Percentiles rank a stretch among this genome's conserved stretches.
Evolutionary conservation across 1,284 basidiomycete species (phyloP).

Genomic region (Cerrena zonata): DNA sequence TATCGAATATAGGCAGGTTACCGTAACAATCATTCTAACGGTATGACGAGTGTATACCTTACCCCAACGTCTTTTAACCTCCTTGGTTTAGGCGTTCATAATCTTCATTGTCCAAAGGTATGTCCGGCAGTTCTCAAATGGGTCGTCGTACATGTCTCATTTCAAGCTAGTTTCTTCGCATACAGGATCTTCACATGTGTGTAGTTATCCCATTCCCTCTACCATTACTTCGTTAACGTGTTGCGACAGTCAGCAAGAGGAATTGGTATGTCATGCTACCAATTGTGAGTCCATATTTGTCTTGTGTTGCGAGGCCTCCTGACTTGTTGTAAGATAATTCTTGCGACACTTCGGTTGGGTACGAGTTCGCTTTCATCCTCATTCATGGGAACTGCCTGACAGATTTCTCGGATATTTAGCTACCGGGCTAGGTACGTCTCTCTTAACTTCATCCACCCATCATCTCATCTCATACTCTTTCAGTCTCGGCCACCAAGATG

Average conservation of each 20-base stretch:
- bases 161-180: conserved; percentile 11
- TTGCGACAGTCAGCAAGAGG: conserved; percentile 12
- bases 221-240: too few species aligned
- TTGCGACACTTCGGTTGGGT: conserved; percentile 11
- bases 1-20: neutral
- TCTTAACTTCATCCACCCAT: neutral
- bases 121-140: neutral
- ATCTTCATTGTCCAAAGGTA: conserved; percentile 15
- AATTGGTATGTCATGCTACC: conserved; percentile 9
- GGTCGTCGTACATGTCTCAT: neutral
- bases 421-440: conserved; percentile 14
- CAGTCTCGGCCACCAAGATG: conserved; percentile 34
- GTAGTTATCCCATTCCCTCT: too few species aligned
- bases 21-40: conserved; percentile 1
- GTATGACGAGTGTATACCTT: neutral
- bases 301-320: neutral
- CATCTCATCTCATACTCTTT: neutral
- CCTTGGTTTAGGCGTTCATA: conserved; percentile 10
- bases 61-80: conserved; percentile 8
- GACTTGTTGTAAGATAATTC: conserved; percentile 4
- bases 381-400: neutral
- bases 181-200: conserved; percentile 11
- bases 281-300: conserved; percentile 6
- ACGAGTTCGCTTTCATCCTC: neutral
- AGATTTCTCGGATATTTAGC: conserved; percentile 2